Percentiles rank a stretch among this genome's conserved stretches.
Evolutionary conservation across 495 filamentous ascomycete species (phyloP).

Genomic region (Tetracladium setigerum): DNA sequence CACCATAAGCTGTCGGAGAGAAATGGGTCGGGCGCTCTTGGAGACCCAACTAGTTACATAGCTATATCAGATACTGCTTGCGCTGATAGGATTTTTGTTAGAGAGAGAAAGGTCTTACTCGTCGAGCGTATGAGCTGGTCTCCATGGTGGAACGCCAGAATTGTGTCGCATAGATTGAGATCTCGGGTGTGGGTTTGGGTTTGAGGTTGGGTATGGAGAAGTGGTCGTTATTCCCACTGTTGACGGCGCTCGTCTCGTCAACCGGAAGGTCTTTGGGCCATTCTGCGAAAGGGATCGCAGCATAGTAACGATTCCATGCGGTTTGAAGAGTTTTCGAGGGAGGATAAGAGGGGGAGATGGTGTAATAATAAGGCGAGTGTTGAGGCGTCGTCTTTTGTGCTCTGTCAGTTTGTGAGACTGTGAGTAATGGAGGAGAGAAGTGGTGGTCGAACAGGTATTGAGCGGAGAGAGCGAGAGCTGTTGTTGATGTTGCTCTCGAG

Average conservation of each 20-base stretch:
- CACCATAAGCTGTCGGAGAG: conserved; percentile 86
- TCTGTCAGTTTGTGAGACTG: too few species aligned
- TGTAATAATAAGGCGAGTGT: too few species aligned
- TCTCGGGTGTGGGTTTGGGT: neutral
- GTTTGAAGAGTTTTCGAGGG: neutral
- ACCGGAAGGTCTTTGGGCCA: conserved; percentile 15
- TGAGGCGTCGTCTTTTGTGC: too few species aligned
- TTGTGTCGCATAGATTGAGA: conserved; percentile 2
- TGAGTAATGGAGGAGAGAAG: too few species aligned
- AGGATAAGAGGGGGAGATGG: neutral
- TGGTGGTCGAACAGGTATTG: too few species aligned
- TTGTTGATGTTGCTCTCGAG: too few species aligned
- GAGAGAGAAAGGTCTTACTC: conserved; percentile 56
- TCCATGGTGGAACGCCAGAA: conserved; percentile 55
- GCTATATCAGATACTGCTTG: conserved; percentile 4
- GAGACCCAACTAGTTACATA: conserved; percentile 64
- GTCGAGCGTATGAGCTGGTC: conserved; percentile 75
- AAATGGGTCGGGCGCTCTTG: conserved; percentile 77
- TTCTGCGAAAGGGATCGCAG: conserved; percentile 24
- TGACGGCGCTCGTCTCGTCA: conserved; percentile 10
- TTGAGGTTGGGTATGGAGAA: neutral
- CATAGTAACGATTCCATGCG: conserved; percentile 24
- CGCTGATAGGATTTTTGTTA: conserved; percentile 14
- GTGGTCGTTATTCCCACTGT: conserved; percentile 1
- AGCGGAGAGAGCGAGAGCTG: too few species aligned